Conservation (phyloP, 2,329 filamentous ascomycete genomes). For the Colletotrichum magnum region DNA sequence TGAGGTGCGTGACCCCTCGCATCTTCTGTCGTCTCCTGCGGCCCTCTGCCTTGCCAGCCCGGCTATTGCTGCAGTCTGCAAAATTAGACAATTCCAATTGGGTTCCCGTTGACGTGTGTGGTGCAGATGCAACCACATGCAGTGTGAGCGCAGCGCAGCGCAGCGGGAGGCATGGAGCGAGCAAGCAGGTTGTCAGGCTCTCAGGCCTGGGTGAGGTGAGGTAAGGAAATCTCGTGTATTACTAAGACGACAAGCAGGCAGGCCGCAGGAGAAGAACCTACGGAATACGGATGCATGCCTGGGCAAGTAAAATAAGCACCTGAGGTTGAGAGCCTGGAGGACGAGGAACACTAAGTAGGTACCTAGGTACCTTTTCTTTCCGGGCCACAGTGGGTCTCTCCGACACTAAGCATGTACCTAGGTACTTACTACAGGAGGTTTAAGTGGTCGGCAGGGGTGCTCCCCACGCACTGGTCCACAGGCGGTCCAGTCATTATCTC, state of each 20-base stretch:
- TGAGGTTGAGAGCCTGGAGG: background rate
- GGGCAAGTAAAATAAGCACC: background rate
- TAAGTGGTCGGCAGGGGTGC: slow-evolving; percentile 36
- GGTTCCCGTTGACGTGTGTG: slow-evolving; percentile 13
- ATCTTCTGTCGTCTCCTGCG: background rate
- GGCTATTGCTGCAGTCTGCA: slow-evolving; percentile 5
- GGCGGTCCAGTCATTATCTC: slow-evolving; percentile 34
- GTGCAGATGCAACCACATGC: slow-evolving; percentile 16
- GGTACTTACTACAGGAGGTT: slow-evolving; percentile 23
- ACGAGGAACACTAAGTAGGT: background rate
- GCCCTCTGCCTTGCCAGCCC: background rate
- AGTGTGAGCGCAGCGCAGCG: slow-evolving; percentile 13
- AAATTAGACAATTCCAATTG: slow-evolving; percentile 1
- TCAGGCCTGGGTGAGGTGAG: background rate
- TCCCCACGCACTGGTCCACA: slow-evolving; percentile 34
- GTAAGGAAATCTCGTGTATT: slow-evolving; percentile 10
- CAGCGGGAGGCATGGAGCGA: too few relatives aligned
- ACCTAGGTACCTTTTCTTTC: slow-evolving; percentile 4
- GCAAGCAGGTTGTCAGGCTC: too few relatives aligned
- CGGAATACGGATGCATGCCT: too few relatives aligned
- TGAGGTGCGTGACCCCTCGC: too few relatives aligned
- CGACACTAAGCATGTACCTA: background rate
- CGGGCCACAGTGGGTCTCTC: slow-evolving; percentile 16
- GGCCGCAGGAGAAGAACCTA: too few relatives aligned
- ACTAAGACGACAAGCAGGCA: background rate